Base-by-base conservation (phyloP, 2,329 filamentous ascomycete species). In the Aspergillus amoenus region DNA sequence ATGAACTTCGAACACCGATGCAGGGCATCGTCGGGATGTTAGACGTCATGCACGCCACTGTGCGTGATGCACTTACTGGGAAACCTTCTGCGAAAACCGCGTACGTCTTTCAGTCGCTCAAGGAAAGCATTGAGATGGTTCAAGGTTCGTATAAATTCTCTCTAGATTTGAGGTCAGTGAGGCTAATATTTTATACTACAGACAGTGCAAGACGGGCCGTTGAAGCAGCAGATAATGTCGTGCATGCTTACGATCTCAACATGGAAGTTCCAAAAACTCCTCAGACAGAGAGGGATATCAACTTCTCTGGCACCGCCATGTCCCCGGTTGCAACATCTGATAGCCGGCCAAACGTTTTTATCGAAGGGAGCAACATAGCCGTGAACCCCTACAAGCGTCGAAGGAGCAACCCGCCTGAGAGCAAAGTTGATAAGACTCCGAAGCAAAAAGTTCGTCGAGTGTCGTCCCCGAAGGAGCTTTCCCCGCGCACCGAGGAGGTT, bases 21-120 rank as follows among this genome's bases (percentile, higher is more conserved):
- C 88, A 90, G 70, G 88, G 88, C 42, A 86, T 90, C 6, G 86
- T 90, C 13, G 88, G 88, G 6, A 90, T 90, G 87, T 75, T 90
- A 43, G 88, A 90, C 73, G 85, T 90, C 59, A 90, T 90, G 86
- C 86, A 89, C 72, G 85, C 87, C 3, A 89, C 86, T 2, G 85
- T 90, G 2, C 80, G 87, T 57, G 87, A 90, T 67, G 84, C 85
- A 17, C 81, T 86, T 7, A 81, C 84, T 59, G 79, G 77, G 39
- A 80, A 83, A 58, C 72, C 74, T 9, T 80, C 83, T 58, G 67
- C 80, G 5, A 76, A 76, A 50, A 74, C 83, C 4, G 79, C 81
- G 30, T 73, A 77, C 57, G 78, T 89, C 43, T 86, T 90, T 61
- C 79, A 84, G 57, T 80, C 81, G 22, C 76, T 90, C 52, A 87